Conservation (phyloP, 345 rosid species). For the Gossypium ekmanianum region DNA sequence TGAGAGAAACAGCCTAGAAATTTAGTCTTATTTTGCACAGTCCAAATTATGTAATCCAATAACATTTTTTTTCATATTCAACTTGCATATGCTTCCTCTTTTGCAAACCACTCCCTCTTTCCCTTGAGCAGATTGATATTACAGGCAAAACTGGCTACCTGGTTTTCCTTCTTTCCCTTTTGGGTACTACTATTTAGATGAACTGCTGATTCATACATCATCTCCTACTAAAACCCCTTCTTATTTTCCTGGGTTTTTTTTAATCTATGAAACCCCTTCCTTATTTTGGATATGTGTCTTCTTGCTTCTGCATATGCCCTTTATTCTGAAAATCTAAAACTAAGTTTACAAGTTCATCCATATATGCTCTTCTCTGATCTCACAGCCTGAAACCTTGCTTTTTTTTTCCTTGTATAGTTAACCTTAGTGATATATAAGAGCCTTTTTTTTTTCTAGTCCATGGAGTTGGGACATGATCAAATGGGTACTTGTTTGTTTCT, state of each 20-base stretch:
- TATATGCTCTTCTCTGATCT: neutral
- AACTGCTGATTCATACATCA: neutral
- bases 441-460: conserved; percentile 9
- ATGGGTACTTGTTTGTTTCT: conserved; percentile 27
- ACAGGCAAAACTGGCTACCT: neutral
- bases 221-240: neutral
- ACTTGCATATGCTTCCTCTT: conserved; percentile 14
- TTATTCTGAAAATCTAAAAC: neutral
- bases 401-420: neutral
- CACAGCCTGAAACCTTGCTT: neutral
- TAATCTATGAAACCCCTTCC: conserved; percentile 1
- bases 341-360: neutral
- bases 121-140: conserved; percentile 4
- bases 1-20: conserved; percentile 17
- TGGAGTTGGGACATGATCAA: conserved; percentile 27
- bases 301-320: neutral
- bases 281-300: neutral
- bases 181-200: conserved; percentile 10
- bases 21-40: neutral
- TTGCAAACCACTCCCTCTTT: conserved; percentile 12
- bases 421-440: no score
- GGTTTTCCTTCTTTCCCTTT: neutral
- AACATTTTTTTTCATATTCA: conserved; percentile 4
- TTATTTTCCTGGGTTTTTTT: neutral
- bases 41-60: conserved; percentile 8